Conservation (phyloP, 257 asterid genomes). For the Lycium barbarum region DNA sequence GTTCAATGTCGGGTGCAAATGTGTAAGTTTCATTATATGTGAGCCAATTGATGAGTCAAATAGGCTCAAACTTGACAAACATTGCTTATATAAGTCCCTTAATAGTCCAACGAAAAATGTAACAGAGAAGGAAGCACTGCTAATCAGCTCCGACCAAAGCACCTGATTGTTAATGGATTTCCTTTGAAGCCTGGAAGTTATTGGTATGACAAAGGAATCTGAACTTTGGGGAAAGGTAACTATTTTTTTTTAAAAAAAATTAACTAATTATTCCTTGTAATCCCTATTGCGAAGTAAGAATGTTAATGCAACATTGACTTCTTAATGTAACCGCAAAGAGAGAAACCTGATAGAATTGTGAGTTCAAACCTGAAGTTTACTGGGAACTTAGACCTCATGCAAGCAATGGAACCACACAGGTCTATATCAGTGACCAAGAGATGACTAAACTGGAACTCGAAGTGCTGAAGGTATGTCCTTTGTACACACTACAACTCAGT, state of each 20-base stretch:
- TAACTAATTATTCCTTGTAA: not conserved
- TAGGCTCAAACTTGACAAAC: conserved; percentile 55
- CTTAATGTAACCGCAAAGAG: conserved; percentile 69
- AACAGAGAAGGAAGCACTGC: conserved; percentile 79
- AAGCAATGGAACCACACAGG: conserved; percentile 41
- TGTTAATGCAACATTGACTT: conserved; percentile 39
- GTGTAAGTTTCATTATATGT: too few relatives aligned
- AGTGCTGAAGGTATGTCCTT: conserved; percentile 30
- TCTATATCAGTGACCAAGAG: conserved; percentile 35
- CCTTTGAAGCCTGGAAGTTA: conserved; percentile 78
- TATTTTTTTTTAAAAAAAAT: not conserved
- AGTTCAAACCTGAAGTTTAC: conserved; percentile 79
- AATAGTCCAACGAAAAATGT: conserved; percentile 77
- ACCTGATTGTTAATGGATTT: conserved; percentile 74
- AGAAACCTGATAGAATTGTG: conserved; percentile 72
- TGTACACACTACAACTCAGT: not conserved
- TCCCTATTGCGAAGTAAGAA: conserved; percentile 26
- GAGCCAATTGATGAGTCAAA: too few relatives aligned
- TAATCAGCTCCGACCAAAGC: conserved; percentile 88
- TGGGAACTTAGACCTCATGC: conserved; percentile 78
- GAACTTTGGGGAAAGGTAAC: conserved; percentile 89
- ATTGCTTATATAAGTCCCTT: conserved; percentile 64
- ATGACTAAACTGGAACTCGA: conserved; percentile 34
- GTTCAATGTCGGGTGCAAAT: too few relatives aligned
- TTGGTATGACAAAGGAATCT: conserved; percentile 82